phyloP scores from a whole-genome alignment of 371 early-diverging fungal species.

The Lichtheimia ornata region DNA sequence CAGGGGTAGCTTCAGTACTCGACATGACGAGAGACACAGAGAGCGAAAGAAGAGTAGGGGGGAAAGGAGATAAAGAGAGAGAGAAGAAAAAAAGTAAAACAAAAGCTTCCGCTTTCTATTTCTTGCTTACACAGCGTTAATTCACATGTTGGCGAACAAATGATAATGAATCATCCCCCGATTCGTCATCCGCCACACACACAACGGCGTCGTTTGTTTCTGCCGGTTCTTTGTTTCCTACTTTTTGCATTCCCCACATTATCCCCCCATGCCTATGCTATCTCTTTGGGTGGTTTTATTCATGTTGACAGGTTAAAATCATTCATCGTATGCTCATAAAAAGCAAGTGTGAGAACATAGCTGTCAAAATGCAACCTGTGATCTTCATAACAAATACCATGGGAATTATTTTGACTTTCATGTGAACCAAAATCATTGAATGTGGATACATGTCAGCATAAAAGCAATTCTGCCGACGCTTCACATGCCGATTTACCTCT shows the following conservation, averaged over 20 bases:
- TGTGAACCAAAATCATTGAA: slow-evolving; percentile 6
- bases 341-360: slow-evolving; percentile 3
- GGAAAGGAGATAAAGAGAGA: slow-evolving; percentile 11
- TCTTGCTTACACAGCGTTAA: slow-evolving; percentile 22
- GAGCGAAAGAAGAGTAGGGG: slow-evolving; percentile 15
- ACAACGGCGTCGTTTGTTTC: not conserved
- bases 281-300: not conserved
- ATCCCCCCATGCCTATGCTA: too few species aligned
- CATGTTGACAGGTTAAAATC: not conserved
- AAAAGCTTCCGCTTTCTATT: not conserved
- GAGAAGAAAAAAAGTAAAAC: not conserved
- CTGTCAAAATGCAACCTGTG: not conserved
- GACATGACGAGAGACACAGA: slow-evolving; percentile 40
- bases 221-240: not conserved
- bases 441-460: slow-evolving; percentile 4
- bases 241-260: not conserved
- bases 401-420: slow-evolving; percentile 2
- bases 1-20: slow-evolving; percentile 39
- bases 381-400: not conserved
- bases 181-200: slow-evolving; percentile 17
- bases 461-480: slow-evolving; percentile 1
- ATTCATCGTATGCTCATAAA: not conserved
- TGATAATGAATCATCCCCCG: slow-evolving; percentile 2
- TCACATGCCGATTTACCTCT: too few species aligned
- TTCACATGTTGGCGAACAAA: slow-evolving; percentile 20